Evolutionary conservation across 495 filamentous ascomycete species (phyloP).

Genomic region (Aspergillus haitiensis): DNA sequence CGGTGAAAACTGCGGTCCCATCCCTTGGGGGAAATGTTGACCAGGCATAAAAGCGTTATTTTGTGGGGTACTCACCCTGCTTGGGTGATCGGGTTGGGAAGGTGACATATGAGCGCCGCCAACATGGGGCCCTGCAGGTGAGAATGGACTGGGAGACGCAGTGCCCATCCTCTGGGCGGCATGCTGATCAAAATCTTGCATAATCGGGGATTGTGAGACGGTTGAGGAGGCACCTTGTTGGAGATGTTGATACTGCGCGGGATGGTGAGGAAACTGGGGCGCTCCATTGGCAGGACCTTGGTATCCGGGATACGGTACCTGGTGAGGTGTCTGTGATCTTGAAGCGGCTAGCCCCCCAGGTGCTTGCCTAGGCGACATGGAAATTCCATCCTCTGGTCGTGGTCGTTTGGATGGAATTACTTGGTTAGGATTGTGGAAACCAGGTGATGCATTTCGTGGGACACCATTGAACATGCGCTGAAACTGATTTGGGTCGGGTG

Average conservation of each 20-base stretch:
- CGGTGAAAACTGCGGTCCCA: conserved; percentile 57
- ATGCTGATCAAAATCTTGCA: conserved; percentile 67
- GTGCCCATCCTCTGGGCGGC: conserved; percentile 82
- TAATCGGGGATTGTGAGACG: conserved; percentile 86
- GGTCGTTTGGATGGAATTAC: conserved; percentile 87
- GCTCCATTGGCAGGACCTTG: conserved; percentile 58
- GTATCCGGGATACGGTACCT: conserved; percentile 64
- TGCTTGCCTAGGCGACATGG: conserved; percentile 76
- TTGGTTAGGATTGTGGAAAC: conserved; percentile 71
- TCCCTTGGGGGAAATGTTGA: conserved; percentile 57
- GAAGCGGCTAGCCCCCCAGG: conserved; percentile 74
- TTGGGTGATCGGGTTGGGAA: conserved; percentile 72
- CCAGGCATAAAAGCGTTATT: conserved; percentile 61
- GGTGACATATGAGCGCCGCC: conserved; percentile 70
- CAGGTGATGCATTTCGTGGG: conserved; percentile 76
- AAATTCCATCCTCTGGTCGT: conserved; percentile 80
- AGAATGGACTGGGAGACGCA: conserved; percentile 88
- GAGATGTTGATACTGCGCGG: conserved; percentile 76
- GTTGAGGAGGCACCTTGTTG: conserved; percentile 78
- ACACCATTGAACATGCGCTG: conserved; percentile 81
- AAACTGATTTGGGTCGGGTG: conserved; percentile 59
- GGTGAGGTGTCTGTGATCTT: conserved; percentile 89
- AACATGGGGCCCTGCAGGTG: conserved; percentile 74
- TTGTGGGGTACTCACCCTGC: conserved; percentile 73
- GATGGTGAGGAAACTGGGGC: conserved; percentile 52